A percentile compares a stretch with the other conserved stretches of the same genome.
phyloP scores from a whole-genome alignment of 257 asterid species.

The Plantago ovata region DNA sequence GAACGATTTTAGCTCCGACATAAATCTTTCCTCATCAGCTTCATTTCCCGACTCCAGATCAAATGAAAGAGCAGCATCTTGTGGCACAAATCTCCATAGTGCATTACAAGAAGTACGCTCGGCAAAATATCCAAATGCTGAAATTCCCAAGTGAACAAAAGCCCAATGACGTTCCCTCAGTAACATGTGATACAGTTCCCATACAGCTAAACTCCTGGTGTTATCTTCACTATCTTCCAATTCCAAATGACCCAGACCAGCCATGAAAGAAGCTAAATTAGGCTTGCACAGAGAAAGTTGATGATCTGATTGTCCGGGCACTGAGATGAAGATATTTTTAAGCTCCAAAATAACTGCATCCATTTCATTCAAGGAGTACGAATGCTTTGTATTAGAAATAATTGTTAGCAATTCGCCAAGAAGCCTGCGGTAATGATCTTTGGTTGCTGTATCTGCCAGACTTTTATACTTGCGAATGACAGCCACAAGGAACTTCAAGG shows the following conservation, averaged over 20 bases:
- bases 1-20: slow-evolving; percentile 72
- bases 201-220: slow-evolving; percentile 54
- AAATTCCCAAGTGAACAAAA: slow-evolving; percentile 61
- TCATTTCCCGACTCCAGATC: slow-evolving; percentile 66
- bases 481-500: slow-evolving; percentile 58
- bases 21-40: slow-evolving; percentile 72
- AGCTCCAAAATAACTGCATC: slow-evolving; percentile 77
- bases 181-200: slow-evolving; percentile 79
- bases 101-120: slow-evolving; percentile 66
- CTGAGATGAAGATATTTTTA: slow-evolving; percentile 65
- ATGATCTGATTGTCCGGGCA: slow-evolving; percentile 37
- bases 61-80: slow-evolving; percentile 82
- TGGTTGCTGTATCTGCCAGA: slow-evolving; percentile 38
- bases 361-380: slow-evolving; percentile 66
- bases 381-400: slow-evolving; percentile 58
- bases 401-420: slow-evolving; percentile 72
- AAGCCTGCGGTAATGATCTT: slow-evolving; percentile 50
- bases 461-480: slow-evolving; percentile 54
- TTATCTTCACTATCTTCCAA: slow-evolving; percentile 52
- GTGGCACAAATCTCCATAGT: slow-evolving; percentile 89
- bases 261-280: slow-evolving; percentile 74
- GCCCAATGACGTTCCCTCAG: slow-evolving; percentile 92
- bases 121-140: slow-evolving; percentile 85
- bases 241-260: slow-evolving; percentile 69
- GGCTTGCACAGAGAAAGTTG: slow-evolving; percentile 63